Evolutionary conservation across 441 rosid genomes (phyloP), one percentile per base, ranked within the genome.

Genomic region (Pelargonium fulgidum): DNA sequence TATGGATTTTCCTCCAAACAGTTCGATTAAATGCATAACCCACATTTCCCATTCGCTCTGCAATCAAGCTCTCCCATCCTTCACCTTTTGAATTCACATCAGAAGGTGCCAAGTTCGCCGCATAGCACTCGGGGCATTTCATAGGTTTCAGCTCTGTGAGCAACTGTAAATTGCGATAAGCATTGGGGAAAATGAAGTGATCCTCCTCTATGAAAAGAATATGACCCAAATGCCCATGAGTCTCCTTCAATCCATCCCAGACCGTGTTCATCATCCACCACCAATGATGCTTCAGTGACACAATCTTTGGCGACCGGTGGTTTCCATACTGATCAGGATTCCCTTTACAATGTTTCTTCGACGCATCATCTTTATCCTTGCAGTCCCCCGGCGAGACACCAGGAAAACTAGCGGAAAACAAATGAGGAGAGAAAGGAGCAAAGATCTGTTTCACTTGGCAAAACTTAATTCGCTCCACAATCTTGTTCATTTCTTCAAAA

Each of bases 181-280:
- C 99, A 65, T 93, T 91, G n/a, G 99, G 96, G 66, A 86, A 87
- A 39, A 93, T 84, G 78, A 91, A 91, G 78, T 93, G 97, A 83
- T 93, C 99, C 80, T 89, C 96, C 68, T 93, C 99, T 7, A 93
- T 89, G 84, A 89, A 91, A 77, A 91, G 95, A 73, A 89, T 79
- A 80, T 91, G 92, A 1, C 91, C 96, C 0, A 66, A 39, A 44
- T 85, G 92, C 20, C 70, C 81, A 68, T 67, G 69, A 22, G 96
- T 91, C 85, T 89, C 96, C 36, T 77, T 73, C 65, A 91, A 70
- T 39, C 97, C 97, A 81, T 91, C 96, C 99, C 97, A 91, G 20
- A 91, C 88, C 0, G 90, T 88, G 77, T 93, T 93, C 96, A 93
- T 93, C 99, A 91, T 89, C 99, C 99, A 93, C 99, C 99, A 93